phyloP scores from a whole-genome alignment of 23 red algal species.

The Gracilaria gracilis region DNA sequence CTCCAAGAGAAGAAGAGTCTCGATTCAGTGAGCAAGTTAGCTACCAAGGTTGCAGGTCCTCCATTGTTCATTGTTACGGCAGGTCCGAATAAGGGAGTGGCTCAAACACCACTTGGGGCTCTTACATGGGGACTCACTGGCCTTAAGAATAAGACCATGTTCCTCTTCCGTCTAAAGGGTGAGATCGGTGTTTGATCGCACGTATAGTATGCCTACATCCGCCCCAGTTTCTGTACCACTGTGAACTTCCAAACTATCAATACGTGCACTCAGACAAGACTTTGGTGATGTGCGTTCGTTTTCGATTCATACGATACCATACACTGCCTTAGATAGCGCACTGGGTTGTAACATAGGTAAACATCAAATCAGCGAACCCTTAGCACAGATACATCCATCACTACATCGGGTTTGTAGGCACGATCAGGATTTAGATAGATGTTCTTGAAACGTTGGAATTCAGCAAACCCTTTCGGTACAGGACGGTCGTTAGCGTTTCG shows the following conservation, averaged over 20 bases:
- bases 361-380: constrained; percentile 30
- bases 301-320: not conserved
- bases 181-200: constrained; percentile 49
- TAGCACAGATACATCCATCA: constrained; percentile 71
- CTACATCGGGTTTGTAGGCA: constrained; percentile 58
- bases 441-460: constrained; percentile 80
- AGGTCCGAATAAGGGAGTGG: constrained; percentile 44
- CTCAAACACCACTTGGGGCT: constrained; percentile 36
- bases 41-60: not conserved
- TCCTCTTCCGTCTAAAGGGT: constrained; percentile 42
- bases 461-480: constrained; percentile 67
- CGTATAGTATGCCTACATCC: not conserved
- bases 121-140: constrained; percentile 15
- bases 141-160: constrained; percentile 77
- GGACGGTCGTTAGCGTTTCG: constrained; percentile 40
- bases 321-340: not conserved
- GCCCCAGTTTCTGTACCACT: too few relatives aligned
- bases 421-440: constrained; percentile 74
- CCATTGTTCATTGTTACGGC: constrained; percentile 41
- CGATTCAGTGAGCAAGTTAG: constrained; percentile 16
- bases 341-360: not conserved
- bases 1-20: constrained; percentile 22
- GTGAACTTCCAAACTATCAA: not conserved
- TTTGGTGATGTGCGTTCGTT: not conserved
- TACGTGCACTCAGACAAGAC: not conserved